phyloP scores from a whole-genome alignment of 306 rosid species.

The cucumber (Cucumis sativus) region DNA sequence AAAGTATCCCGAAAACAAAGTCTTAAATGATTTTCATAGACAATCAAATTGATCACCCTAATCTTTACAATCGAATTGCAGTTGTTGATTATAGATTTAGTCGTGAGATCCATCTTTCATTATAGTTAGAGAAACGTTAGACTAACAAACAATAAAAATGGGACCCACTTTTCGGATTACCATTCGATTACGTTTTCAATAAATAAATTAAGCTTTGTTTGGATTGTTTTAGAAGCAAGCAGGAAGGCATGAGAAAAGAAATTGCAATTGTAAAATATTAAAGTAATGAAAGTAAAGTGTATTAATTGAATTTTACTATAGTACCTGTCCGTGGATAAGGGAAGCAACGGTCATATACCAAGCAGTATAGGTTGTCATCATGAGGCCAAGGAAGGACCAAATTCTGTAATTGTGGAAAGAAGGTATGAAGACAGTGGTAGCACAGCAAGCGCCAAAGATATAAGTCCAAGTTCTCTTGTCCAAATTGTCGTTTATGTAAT shows the following conservation, averaged over 20 bases:
- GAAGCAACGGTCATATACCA: constrained; percentile 98
- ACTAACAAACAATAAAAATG: too few relatives aligned
- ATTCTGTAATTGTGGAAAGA: constrained; percentile 95
- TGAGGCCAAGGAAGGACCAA: constrained; percentile 87
- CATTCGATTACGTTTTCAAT: too few relatives aligned
- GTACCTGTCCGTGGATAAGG: constrained; percentile 83
- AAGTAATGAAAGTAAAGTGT: not conserved
- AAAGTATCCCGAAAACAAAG: too few relatives aligned
- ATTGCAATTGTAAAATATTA: not conserved
- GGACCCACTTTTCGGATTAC: too few relatives aligned
- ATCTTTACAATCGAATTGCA: too few relatives aligned
- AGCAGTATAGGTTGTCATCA: constrained; percentile 89
- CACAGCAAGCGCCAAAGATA: constrained; percentile 96
- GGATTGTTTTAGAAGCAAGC: not conserved
- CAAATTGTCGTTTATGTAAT: constrained; percentile 91
- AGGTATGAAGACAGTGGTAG: constrained; percentile 90
- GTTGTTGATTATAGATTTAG: too few relatives aligned
- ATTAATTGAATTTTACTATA: not conserved
- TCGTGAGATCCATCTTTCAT: too few relatives aligned
- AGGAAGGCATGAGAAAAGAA: not conserved
- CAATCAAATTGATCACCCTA: too few relatives aligned
- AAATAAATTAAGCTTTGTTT: not conserved
- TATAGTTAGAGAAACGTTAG: too few relatives aligned
- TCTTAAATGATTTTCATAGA: too few relatives aligned
- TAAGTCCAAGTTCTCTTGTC: constrained; percentile 99